These are phyloP conservation scores for Gynostemma pentaphyllum DNA, from an alignment of 306 rosid species.

Conservation along the genomic window DNA sequence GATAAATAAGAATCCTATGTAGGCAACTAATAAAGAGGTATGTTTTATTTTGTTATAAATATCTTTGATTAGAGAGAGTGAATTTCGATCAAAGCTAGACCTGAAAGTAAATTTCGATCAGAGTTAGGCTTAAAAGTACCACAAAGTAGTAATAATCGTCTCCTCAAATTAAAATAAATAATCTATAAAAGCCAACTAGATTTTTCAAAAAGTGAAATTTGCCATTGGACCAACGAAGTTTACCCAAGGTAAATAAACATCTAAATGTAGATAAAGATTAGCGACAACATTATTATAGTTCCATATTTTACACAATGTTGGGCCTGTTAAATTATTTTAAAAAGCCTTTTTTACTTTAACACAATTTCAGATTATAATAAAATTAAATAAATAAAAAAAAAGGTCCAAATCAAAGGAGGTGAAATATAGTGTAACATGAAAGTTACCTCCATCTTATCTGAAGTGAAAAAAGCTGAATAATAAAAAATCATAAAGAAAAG, in stretches of 20 bases:
- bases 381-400: background rate
- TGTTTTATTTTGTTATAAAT: too few species aligned
- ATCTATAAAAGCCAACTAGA: background rate
- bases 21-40: too few species aligned
- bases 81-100: too few species aligned
- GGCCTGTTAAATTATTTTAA: background rate
- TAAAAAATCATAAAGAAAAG: background rate
- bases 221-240: background rate
- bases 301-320: background rate
- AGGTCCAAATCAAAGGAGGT: background rate
- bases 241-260: background rate
- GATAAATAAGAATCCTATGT: too few species aligned
- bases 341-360: background rate
- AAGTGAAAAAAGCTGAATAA: background rate
- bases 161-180: too few species aligned
- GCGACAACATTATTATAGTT: background rate
- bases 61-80: too few species aligned
- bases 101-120: too few species aligned
- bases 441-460: background rate
- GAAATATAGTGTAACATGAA: background rate
- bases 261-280: background rate
- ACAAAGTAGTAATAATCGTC: too few species aligned
- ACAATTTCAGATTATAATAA: too few species aligned
- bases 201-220: background rate
- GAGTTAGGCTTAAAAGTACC: too few species aligned